Conservation (phyloP, 2,329 filamentous ascomycete genomes). For the Neofusicoccum sp. region DNA sequence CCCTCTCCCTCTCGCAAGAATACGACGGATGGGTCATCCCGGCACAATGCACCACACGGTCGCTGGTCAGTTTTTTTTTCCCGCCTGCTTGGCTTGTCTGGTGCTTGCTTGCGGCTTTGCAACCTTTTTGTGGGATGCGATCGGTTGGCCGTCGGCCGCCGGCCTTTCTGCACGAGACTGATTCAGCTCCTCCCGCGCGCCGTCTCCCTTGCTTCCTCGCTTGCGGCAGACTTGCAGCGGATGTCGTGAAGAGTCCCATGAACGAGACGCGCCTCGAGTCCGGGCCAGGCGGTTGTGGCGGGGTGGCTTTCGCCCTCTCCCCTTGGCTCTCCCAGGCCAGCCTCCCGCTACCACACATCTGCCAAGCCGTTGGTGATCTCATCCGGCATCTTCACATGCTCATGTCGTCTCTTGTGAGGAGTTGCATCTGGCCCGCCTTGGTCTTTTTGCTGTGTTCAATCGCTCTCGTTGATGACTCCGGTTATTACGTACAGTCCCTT, state of each 20-base stretch:
- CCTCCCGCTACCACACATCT: not conserved
- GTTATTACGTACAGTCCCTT: constrained; percentile 15
- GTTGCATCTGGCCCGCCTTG: not conserved
- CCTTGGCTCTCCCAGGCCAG: not conserved
- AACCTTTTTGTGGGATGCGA: not conserved
- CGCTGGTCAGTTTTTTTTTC: not conserved
- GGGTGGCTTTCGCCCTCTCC: not conserved
- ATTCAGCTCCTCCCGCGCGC: not conserved
- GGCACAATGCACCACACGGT: not conserved
- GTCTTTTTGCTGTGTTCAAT: not conserved
- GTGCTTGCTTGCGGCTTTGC: not conserved
- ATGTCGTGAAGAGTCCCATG: not conserved
- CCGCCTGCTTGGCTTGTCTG: not conserved
- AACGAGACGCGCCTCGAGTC: not conserved
- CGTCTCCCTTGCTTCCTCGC: not conserved
- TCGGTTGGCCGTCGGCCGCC: not conserved
- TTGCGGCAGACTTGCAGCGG: not conserved
- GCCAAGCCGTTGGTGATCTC: not conserved
- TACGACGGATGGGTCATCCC: not conserved
- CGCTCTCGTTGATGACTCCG: constrained; percentile 1
- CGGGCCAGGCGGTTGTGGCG: not conserved
- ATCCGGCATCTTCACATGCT: constrained; percentile 4
- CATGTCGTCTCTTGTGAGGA: not conserved
- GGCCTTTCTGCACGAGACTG: not conserved
- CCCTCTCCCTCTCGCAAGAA: not conserved